These are phyloP conservation scores for Pouteria campechiana DNA, from an alignment of 179 eudicot species.

Conservation along the genomic window DNA sequence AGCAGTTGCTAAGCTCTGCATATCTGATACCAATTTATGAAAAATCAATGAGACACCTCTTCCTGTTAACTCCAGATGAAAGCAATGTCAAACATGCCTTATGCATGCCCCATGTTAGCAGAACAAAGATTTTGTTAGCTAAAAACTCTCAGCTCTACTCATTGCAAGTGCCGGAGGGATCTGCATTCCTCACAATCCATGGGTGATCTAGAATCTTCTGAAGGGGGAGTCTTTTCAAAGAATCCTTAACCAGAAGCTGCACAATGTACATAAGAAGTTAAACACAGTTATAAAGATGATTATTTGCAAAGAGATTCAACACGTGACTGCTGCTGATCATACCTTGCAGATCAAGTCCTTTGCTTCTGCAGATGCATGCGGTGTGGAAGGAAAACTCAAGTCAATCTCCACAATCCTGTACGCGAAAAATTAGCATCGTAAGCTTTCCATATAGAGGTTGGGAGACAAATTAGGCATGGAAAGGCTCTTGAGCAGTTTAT, in stretches of 20 bases:
- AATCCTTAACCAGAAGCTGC: constrained; percentile 87
- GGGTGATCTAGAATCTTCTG: constrained; percentile 77
- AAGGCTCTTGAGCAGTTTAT: too few relatives aligned
- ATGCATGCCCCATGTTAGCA: too few relatives aligned
- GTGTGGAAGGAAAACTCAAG: constrained; percentile 61
- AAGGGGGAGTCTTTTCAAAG: constrained; percentile 74
- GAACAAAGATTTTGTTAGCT: too few relatives aligned
- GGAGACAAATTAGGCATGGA: too few relatives aligned
- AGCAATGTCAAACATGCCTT: too few relatives aligned
- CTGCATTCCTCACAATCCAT: constrained; percentile 68
- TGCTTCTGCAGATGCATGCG: constrained; percentile 50
- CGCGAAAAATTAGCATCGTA: not conserved
- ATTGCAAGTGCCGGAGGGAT: constrained; percentile 35
- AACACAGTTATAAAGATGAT: too few relatives aligned
- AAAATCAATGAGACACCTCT: too few relatives aligned
- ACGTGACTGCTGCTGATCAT: constrained; percentile 5
- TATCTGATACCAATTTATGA: too few relatives aligned
- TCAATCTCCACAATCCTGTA: constrained; percentile 77
- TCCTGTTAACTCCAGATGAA: too few relatives aligned
- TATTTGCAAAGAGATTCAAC: too few relatives aligned
- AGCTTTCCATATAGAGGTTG: too few relatives aligned
- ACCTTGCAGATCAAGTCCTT: constrained; percentile 66
- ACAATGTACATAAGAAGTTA: constrained; percentile 6
- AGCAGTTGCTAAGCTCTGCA: too few relatives aligned
- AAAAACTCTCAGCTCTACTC: constrained; percentile 6